Evolutionary conservation across 768 basidiomycete species (phyloP), one percentile per base, ranked within the genome.

Genomic region (Amyloporia xantha): DNA sequence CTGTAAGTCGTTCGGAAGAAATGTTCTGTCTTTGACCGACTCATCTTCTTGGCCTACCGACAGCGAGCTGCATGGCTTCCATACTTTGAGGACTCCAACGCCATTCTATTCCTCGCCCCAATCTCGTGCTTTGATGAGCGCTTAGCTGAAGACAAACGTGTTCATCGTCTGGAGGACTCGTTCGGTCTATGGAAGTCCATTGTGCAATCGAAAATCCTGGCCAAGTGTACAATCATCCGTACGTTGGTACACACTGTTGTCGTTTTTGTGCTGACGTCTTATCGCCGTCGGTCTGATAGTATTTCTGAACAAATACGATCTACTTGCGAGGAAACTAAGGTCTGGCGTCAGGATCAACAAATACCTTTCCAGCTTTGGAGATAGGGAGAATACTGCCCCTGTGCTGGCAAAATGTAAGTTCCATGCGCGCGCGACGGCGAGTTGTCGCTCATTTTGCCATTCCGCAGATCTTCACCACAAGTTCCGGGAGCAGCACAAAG

Each of bases 11-110:
- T 62, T 38, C 30, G 30, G 9, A 33, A n/a, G 17, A 4, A 38
- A 44, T 47, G 27, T 48, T 33, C n/a, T 15, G 30, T 15, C 30
- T 7, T 7, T 33, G 30, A 33, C 30, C n/a, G n/a, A 33, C 30
- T 7, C 9, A 33, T 33, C 30, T 33, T 15, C 30, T 33, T n/a
- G n/a, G n/a, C n/a, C n/a, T n/a, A n/a, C n/a, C n/a, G n/a, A n/a
- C n/a, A 88, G 83, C 86, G 88, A 33, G 69, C 78, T 19, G 83
- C 83, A 0, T 91, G 88, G 88, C 68, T 86, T 17, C 84, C 86
- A 0, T 91, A 81, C 65, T 90, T 91, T 59, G 82, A 89, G 45
- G 77, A 83, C 57, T 82, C 83, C 38, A 78, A 87, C 54, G 84
- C 82, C 2, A 81, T 91, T 59, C 86, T 91, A 47, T 90, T 91